Percentiles rank a stretch among this genome's conserved stretches.
Evolutionary conservation across 2,329 filamentous ascomycete genomes (phyloP).

Genomic region (Apiospora koreana): DNA sequence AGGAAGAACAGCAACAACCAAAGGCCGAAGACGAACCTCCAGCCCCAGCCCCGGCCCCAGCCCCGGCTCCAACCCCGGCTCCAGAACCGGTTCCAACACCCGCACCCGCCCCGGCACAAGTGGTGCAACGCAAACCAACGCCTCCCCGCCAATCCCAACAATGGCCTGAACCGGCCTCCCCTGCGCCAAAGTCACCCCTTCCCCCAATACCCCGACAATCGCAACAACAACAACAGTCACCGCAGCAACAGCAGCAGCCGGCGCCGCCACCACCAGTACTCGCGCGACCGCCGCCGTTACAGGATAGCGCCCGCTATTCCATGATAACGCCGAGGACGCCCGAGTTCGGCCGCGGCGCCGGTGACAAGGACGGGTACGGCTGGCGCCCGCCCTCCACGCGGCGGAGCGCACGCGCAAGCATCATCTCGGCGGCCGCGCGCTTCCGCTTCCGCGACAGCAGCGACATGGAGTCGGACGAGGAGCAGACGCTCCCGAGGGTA

Average conservation of each 20-base stretch:
- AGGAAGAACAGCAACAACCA: conserved; percentile 9
- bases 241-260: background rate
- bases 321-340: conserved; percentile 10
- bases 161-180: conserved; percentile 9
- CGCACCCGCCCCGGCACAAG: background rate
- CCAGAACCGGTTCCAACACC: conserved; percentile 1
- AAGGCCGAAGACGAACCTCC: conserved; percentile 18
- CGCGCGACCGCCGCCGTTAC: background rate
- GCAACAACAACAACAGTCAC: background rate
- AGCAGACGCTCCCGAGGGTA: background rate
- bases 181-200: conserved; percentile 2
- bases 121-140: background rate
- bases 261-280: conserved; percentile 6
- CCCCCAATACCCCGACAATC: background rate
- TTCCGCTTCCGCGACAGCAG: conserved; percentile 32
- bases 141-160: background rate
- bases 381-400: conserved; percentile 13
- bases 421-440: conserved; percentile 20
- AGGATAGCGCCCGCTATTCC: conserved; percentile 17
- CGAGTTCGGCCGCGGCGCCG: conserved; percentile 7
- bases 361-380: background rate
- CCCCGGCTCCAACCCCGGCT: background rate
- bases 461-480: conserved; percentile 27
- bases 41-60: conserved; percentile 11
- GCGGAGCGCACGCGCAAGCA: conserved; percentile 16